Evolutionary conservation across 169 alveolate species (phyloP), one percentile per base, ranked within the genome.

Genomic region (Theileria sp.): DNA sequence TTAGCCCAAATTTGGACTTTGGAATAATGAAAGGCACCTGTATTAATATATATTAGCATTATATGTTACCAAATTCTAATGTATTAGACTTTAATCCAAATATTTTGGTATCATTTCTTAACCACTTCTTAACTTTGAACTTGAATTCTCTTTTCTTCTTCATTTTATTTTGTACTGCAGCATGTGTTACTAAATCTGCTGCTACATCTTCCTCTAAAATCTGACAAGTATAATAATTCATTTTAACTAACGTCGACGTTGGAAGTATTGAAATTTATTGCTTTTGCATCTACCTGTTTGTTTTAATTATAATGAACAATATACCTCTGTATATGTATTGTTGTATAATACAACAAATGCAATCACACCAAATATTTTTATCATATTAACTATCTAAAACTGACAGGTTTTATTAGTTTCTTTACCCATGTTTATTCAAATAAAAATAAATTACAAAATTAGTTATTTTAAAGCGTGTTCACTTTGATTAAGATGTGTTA

Each of bases 1-100:
- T 71, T 54, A 3, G 79, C 79, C 79, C 79, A 71, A 7, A 32
- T 54, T 71, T 71, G 79, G 32, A 26, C 51, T 38, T 34, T 71
- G 13, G 79, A 71, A 51, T 32, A 50, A 26, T 71, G 70, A 36
- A 26, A 19, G 67, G 3, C 13, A 19, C 34, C 67, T 58, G n/a
- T 58, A 58, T 25, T 58, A 19, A 10, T 13, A 56, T 58, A 3
- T 58, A 58, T 58, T 58, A 21, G 4, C 5, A 3, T 21, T 0
- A 19, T 21, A 8, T 58, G 0, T 25, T 58, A 58, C 67, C 67
- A 21, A 25, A 58, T 58, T 17, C 67, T 1, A 17, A 25, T 58
- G 28, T 25, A 17, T 58, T 58, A 19, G 28, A 21, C 34, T 58
- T 66, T 25, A 66, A 25, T 38, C 26, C 54, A 65, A 66, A 38